phyloP scores from a whole-genome alignment of 2,329 filamentous ascomycete genomes.

The Arthrobotrys sphaeroides region DNA sequence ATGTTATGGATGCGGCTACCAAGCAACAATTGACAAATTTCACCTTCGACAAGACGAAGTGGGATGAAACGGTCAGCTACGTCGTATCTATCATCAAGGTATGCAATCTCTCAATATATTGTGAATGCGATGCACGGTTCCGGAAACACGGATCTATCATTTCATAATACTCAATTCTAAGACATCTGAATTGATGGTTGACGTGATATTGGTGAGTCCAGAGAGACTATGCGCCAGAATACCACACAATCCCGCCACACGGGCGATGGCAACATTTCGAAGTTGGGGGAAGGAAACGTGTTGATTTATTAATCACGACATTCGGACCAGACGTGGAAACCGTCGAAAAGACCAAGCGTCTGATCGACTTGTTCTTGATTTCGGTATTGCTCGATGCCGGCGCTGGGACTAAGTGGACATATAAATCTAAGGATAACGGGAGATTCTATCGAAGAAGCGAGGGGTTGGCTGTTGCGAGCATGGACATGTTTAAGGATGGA shows the following conservation, averaged over 20 bases:
- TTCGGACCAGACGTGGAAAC: conserved; percentile 76
- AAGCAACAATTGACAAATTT: conserved; percentile 84
- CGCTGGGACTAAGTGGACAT: conserved; percentile 88
- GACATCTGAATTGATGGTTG: background rate
- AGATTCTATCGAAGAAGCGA: conserved; percentile 85
- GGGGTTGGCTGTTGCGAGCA: conserved; percentile 78
- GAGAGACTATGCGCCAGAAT: conserved; percentile 76
- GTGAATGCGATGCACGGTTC: background rate
- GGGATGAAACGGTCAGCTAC: conserved; percentile 82
- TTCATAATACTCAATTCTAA: background rate
- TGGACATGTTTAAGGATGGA: conserved; percentile 67
- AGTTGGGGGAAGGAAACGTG: conserved; percentile 78
- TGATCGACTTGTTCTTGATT: conserved; percentile 80
- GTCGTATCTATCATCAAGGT: conserved; percentile 94
- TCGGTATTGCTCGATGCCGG: conserved; percentile 87
- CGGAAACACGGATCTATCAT: background rate
- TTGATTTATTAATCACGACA: conserved; percentile 74
- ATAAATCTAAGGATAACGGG: conserved; percentile 89
- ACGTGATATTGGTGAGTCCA: conserved; percentile 59
- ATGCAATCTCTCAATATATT: background rate
- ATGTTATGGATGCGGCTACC: conserved; percentile 80
- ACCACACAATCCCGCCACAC: conserved; percentile 81
- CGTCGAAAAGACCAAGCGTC: conserved; percentile 75
- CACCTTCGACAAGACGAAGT: conserved; percentile 85
- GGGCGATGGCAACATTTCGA: conserved; percentile 85